Conservation (phyloP, 176 grass and related monocot genomes). For the Zea mays region DNA sequence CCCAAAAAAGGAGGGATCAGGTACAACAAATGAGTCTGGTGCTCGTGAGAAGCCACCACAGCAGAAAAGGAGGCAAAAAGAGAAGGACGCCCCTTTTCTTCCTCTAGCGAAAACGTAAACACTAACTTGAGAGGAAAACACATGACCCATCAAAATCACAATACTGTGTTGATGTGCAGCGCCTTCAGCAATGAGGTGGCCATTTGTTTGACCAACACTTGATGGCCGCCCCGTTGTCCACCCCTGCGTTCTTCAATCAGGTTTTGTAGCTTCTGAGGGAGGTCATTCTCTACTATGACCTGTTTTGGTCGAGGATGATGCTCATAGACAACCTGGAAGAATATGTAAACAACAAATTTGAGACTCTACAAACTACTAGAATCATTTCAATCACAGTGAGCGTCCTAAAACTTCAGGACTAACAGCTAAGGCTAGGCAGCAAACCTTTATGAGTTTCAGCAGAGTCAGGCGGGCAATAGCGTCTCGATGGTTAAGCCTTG, state of each 20-base stretch:
- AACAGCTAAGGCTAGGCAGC: neutral
- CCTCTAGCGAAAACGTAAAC: constrained; percentile 56
- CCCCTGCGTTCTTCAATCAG: constrained; percentile 94
- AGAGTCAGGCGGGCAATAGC: constrained; percentile 95
- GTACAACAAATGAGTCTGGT: constrained; percentile 40
- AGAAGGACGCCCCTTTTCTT: constrained; percentile 39
- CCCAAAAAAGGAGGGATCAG: constrained; percentile 52
- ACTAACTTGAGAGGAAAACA: constrained; percentile 59
- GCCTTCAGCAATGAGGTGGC: constrained; percentile 93
- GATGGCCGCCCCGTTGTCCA: constrained; percentile 80
- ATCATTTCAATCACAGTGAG: constrained; percentile 14
- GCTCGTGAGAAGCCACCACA: constrained; percentile 37
- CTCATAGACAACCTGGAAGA: constrained; percentile 88
- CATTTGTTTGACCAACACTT: constrained; percentile 99
- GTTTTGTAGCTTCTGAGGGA: constrained; percentile 95
- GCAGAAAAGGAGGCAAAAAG: neutral
- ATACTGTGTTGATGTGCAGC: constrained; percentile 93
- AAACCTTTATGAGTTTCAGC: constrained; percentile 97
- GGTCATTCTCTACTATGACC: constrained; percentile 96
- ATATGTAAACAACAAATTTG: neutral
- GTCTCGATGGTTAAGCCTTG: constrained; percentile 86
- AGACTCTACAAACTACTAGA: neutral
- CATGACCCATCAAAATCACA: constrained; percentile 56
- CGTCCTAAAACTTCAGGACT: neutral
- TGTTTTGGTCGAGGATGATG: constrained; percentile 98